Percentiles rank a stretch among this genome's conserved stretches.
phyloP scores from a whole-genome alignment of 2,329 filamentous ascomycete species.

The Colletotrichum viniferum region DNA sequence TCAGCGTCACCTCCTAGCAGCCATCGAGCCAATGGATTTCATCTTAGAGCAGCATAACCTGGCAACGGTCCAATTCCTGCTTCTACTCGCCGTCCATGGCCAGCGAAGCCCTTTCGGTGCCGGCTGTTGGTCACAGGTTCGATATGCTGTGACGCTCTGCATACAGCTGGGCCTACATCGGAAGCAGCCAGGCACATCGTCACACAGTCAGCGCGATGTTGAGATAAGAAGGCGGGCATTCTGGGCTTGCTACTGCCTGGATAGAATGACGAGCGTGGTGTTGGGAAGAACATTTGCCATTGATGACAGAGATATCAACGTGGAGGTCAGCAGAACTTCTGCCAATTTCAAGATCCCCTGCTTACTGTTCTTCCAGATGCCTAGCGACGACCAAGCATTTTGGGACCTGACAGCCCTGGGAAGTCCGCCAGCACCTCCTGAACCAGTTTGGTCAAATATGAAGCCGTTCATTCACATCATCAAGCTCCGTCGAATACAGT shows the following conservation, averaged over 20 bases:
- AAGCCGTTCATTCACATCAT: slow-evolving; percentile 30
- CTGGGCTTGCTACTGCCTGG: slow-evolving; percentile 38
- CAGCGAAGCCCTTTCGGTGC: slow-evolving; percentile 37
- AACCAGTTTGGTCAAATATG: slow-evolving; percentile 25
- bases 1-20: slow-evolving; percentile 31
- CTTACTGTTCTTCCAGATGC: slow-evolving; percentile 15
- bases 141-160: slow-evolving; percentile 32
- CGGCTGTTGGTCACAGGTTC: slow-evolving; percentile 36
- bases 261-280: slow-evolving; percentile 35
- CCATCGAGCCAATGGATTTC: slow-evolving; percentile 33
- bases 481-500: slow-evolving; percentile 27
- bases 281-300: slow-evolving; percentile 39
- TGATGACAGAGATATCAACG: slow-evolving; percentile 36
- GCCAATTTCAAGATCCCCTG: neutral
- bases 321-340: slow-evolving; percentile 19
- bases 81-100: slow-evolving; percentile 36
- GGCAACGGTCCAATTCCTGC: slow-evolving; percentile 33
- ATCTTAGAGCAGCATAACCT: slow-evolving; percentile 36
- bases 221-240: slow-evolving; percentile 35
- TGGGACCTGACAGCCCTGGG: slow-evolving; percentile 23
- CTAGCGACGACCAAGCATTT: slow-evolving; percentile 26
- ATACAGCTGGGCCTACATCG: slow-evolving; percentile 37
- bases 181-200: neutral
- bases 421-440: neutral
- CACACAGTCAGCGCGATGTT: slow-evolving; percentile 17